These are phyloP conservation scores for Monosporascus cannonballus DNA, from an alignment of 2,329 filamentous ascomycete genomes.

Conservation along the genomic window DNA sequence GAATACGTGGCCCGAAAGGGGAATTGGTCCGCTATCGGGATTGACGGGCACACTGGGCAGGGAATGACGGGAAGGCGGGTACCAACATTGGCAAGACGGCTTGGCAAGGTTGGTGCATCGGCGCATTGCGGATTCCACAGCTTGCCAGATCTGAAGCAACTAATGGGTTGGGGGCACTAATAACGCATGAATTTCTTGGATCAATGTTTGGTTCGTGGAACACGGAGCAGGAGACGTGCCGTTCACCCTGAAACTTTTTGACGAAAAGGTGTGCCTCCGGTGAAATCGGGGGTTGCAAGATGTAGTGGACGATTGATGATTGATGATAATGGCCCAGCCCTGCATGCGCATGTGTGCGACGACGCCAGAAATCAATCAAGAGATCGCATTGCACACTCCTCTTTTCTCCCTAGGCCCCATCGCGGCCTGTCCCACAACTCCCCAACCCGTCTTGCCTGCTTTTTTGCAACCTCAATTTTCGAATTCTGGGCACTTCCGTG, in stretches of 20 bases:
- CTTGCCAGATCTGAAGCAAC: background rate
- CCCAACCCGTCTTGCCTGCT: too few species aligned
- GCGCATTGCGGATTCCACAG: background rate
- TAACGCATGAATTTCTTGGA: background rate
- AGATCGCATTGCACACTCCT: too few species aligned
- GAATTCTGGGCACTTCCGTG: background rate
- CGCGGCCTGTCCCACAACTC: too few species aligned
- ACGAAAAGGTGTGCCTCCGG: too few species aligned
- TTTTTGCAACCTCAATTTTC: too few species aligned
- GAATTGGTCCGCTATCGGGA: background rate
- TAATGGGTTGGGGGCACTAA: background rate
- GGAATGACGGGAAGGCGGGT: background rate
- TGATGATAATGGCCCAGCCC: background rate
- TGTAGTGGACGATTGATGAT: background rate
- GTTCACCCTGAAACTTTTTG: background rate
- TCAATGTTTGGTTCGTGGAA: background rate
- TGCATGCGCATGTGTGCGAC: too few species aligned
- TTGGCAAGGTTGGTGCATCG: background rate
- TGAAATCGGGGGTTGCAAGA: too few species aligned
- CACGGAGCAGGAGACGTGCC: background rate
- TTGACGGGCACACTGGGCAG: background rate
- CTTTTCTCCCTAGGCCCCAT: too few species aligned
- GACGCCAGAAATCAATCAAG: too few species aligned
- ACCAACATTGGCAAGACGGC: background rate
- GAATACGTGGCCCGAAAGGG: background rate